Evolutionary conservation across 1,139 yeast species (phyloP).

Genomic region (Kodamaea anthophila): DNA sequence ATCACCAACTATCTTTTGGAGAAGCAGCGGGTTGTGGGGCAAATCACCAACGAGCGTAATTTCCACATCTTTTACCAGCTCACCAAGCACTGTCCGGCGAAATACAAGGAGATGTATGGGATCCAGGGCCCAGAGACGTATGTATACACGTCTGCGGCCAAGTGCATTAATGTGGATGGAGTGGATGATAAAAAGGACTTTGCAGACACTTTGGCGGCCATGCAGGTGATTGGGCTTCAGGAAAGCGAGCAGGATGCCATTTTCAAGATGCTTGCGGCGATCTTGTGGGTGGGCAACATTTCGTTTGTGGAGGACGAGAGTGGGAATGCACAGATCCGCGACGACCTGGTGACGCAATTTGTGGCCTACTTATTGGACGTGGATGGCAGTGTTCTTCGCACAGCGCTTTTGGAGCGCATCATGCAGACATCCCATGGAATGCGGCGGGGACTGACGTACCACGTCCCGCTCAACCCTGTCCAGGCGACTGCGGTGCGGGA

Average conservation of each 20-base stretch:
- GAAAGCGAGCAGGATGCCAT: conserved; percentile 86
- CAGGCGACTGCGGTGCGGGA: conserved; percentile 95
- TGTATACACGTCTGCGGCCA: conserved; percentile 78
- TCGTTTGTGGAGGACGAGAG: conserved; percentile 80
- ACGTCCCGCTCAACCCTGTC: conserved; percentile 83
- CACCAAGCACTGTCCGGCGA: conserved; percentile 84
- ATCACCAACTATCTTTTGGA: conserved; percentile 92
- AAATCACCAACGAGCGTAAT: conserved; percentile 86
- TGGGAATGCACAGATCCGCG: conserved; percentile 79
- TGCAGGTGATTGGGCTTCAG: conserved; percentile 78
- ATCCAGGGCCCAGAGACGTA: conserved; percentile 93
- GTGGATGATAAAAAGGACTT: conserved; percentile 80
- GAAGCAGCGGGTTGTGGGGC: conserved; percentile 93
- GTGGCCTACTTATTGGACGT: conserved; percentile 90
- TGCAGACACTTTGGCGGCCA: conserved; percentile 74
- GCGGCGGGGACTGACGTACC: conserved; percentile 88
- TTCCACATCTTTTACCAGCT: conserved; percentile 96
- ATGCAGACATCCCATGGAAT: conserved; percentile 88
- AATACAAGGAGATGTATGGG: conserved; percentile 78
- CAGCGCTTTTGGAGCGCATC: conserved; percentile 70
- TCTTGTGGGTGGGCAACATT: conserved; percentile 92
- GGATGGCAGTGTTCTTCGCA: conserved; percentile 58
- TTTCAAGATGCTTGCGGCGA: conserved; percentile 75
- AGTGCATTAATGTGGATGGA: conserved; percentile 80
- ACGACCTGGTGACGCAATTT: conserved; percentile 83